Evolutionary conservation across 495 filamentous ascomycete genomes (phyloP).

Genomic region (Xanthoparmelia taractica): DNA sequence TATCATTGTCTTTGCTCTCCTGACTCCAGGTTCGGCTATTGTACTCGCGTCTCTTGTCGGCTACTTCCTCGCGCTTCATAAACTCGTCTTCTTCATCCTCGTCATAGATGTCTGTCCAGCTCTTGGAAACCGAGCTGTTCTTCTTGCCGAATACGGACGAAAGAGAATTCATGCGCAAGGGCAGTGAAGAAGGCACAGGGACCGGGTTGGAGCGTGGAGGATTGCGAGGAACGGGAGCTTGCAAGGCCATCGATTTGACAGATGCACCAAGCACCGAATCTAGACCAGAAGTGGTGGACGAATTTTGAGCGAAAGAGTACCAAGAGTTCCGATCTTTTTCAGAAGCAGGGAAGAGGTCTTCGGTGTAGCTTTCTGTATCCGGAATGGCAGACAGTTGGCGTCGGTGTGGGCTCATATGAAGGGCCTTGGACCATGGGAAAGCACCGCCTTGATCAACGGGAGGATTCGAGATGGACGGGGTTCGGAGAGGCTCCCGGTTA

Average conservation of each 20-base stretch:
- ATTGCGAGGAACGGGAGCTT: slow-evolving; percentile 32
- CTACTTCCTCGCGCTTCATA: slow-evolving; percentile 50
- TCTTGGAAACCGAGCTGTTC: slow-evolving; percentile 75
- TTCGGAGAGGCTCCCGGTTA: slow-evolving; percentile 91
- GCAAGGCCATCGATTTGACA: slow-evolving; percentile 53
- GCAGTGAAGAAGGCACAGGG: slow-evolving; percentile 68
- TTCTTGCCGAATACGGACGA: slow-evolving; percentile 72
- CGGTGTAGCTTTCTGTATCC: slow-evolving; percentile 69
- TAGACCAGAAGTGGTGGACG: slow-evolving; percentile 70
- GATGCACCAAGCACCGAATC: slow-evolving; percentile 66
- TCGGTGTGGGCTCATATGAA: slow-evolving; percentile 69
- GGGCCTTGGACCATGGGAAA: slow-evolving; percentile 94
- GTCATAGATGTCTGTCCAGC: slow-evolving; percentile 95
- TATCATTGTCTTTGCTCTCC: slow-evolving; percentile 50
- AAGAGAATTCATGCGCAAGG: slow-evolving; percentile 61
- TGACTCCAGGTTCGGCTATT: slow-evolving; percentile 78
- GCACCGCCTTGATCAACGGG: slow-evolving; percentile 65
- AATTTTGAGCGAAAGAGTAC: slow-evolving; percentile 61
- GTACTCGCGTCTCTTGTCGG: slow-evolving; percentile 59
- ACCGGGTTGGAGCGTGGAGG: slow-evolving; percentile 45
- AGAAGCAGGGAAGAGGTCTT: slow-evolving; percentile 81
- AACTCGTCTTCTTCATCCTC: slow-evolving; percentile 69
- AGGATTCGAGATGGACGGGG: slow-evolving; percentile 87
- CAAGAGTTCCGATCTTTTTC: slow-evolving; percentile 62
- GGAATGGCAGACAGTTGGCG: slow-evolving; percentile 84